phyloP scores from a whole-genome alignment of 1,284 basidiomycete species.

The Acaromyces ingoldii region DNA sequence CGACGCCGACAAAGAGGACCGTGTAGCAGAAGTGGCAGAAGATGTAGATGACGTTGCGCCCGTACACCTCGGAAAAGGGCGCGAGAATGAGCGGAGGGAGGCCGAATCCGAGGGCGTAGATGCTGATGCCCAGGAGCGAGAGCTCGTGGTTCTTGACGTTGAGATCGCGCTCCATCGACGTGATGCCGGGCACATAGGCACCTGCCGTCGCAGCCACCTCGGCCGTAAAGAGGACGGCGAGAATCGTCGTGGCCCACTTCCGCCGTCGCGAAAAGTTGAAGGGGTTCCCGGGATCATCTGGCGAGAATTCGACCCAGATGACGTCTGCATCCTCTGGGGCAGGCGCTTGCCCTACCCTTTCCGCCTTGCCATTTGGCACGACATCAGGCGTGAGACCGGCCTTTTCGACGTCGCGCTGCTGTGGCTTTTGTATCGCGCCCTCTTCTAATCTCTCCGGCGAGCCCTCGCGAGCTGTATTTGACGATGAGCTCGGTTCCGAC shows the following conservation, averaged over 20 bases:
- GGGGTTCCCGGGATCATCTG: constrained; percentile 59
- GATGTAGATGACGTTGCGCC: constrained; percentile 66
- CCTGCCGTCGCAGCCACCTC: constrained; percentile 56
- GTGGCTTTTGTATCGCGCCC: too few relatives aligned
- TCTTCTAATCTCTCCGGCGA: too few relatives aligned
- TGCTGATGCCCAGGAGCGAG: constrained; percentile 60
- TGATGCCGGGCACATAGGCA: constrained; percentile 60
- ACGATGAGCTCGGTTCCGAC: too few relatives aligned
- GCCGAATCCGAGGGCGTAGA: constrained; percentile 61
- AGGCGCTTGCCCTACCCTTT: too few relatives aligned
- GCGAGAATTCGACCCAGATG: constrained; percentile 60
- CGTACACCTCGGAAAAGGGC: constrained; percentile 73
- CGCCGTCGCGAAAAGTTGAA: constrained; percentile 57
- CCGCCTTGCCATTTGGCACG: too few relatives aligned
- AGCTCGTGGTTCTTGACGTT: constrained; percentile 61
- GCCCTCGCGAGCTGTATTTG: too few relatives aligned
- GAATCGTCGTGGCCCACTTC: constrained; percentile 62
- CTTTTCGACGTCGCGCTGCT: too few relatives aligned
- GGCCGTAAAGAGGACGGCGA: constrained; percentile 58
- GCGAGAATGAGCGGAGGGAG: constrained; percentile 62
- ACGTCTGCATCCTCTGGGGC: constrained; percentile 21
- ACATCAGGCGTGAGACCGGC: too few relatives aligned
- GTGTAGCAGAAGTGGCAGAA: constrained; percentile 58
- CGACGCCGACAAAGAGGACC: constrained; percentile 32
- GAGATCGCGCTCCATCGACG: constrained; percentile 62